These are phyloP conservation scores for Chlorella sp. DNA, from an alignment of 139 green algal species.

Conservation along the genomic window DNA sequence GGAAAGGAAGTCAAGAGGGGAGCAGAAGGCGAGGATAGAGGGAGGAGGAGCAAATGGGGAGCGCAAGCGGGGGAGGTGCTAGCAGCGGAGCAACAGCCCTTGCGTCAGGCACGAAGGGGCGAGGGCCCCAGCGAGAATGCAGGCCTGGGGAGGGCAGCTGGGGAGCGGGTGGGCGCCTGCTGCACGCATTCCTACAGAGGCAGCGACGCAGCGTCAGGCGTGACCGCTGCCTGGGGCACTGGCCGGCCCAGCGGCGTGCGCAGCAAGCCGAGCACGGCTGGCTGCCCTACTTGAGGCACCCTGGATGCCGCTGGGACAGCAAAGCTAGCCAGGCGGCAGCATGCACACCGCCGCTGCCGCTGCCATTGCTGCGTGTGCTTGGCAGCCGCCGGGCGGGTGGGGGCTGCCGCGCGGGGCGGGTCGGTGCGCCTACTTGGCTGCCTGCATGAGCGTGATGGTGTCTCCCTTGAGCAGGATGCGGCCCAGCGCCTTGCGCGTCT, in stretches of 20 bases:
- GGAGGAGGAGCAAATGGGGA: not conserved
- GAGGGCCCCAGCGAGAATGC: not conserved
- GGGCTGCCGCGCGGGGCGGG: not conserved
- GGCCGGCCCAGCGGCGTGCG: not conserved
- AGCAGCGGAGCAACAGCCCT: not conserved
- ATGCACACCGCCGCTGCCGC: not conserved
- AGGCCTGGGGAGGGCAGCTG: not conserved
- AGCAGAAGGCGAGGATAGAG: not conserved
- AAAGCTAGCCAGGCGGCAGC: not conserved
- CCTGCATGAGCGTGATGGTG: slow-evolving; percentile 98
- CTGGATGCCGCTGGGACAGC: not conserved
- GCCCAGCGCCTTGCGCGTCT: slow-evolving; percentile 91
- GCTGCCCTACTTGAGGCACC: not conserved
- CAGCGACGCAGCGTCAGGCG: not conserved
- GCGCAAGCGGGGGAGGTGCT: not conserved
- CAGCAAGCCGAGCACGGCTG: not conserved
- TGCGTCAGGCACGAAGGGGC: not conserved
- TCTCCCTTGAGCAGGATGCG: slow-evolving; percentile 98
- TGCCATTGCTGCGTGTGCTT: not conserved
- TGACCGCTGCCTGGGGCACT: not conserved
- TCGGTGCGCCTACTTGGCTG: slow-evolving; percentile 43
- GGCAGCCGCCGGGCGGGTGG: not conserved
- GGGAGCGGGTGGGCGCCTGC: not conserved
- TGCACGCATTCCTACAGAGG: not conserved
- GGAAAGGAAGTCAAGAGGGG: not conserved